Evolutionary conservation across 805 yeast genomes (phyloP).

Genomic region (Torulaspora franciscae): DNA sequence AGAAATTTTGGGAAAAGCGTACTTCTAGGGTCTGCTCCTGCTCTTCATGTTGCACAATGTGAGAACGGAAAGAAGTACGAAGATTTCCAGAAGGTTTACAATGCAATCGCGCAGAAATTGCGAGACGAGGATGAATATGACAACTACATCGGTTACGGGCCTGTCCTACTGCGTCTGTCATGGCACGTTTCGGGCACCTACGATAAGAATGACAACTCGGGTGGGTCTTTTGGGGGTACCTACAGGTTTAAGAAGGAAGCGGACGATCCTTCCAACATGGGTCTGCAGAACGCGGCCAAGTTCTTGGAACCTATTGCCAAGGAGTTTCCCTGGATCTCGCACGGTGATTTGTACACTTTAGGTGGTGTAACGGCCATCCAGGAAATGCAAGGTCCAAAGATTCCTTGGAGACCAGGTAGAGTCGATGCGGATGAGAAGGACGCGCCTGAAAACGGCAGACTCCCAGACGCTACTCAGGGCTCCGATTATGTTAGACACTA

Average conservation of each 20-base stretch:
- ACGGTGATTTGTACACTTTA: conserved; percentile 76
- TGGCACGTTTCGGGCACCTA: conserved; percentile 89
- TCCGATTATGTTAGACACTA: conserved; percentile 59
- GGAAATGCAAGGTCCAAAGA: conserved; percentile 71
- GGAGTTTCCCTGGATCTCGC: conserved; percentile 62
- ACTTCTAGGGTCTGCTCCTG: conserved; percentile 37
- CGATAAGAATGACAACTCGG: conserved; percentile 51
- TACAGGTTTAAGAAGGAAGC: conserved; percentile 50
- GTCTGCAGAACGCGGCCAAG: conserved; percentile 53
- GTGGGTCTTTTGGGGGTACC: conserved; percentile 72
- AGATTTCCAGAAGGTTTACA: conserved; percentile 64
- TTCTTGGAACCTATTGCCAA: conserved; percentile 51
- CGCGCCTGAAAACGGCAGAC: conserved; percentile 61
- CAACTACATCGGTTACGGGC: conserved; percentile 67
- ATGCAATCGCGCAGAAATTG: conserved; percentile 62
- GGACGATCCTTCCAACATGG: conserved; percentile 56
- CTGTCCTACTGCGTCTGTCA: conserved; percentile 70
- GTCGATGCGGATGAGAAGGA: conserved; percentile 47
- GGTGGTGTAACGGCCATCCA: conserved; percentile 78
- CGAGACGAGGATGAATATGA: conserved; percentile 56
- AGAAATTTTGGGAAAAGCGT: conserved; percentile 28
- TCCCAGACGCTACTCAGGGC: conserved; percentile 69
- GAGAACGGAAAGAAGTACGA: conserved; percentile 33
- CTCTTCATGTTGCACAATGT: conserved; percentile 34
- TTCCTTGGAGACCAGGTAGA: conserved; percentile 82